A percentile compares a stretch with the other conserved stretches of the same genome.
These are phyloP conservation scores for Fonsecaea nubica DNA, from an alignment of 2,329 filamentous ascomycete genomes.

Conservation along the genomic window DNA sequence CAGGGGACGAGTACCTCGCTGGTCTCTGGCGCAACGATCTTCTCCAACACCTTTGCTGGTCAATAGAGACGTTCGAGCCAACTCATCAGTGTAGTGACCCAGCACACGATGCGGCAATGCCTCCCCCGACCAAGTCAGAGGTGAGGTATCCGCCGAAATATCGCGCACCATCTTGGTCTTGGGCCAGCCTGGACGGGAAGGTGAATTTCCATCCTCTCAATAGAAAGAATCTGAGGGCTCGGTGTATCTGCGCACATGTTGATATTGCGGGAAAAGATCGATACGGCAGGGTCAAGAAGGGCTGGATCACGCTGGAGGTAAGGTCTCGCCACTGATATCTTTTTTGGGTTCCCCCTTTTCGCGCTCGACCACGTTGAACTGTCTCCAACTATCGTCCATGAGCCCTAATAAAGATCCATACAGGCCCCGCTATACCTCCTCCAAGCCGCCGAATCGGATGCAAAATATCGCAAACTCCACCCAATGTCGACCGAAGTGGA, in stretches of 20 bases:
- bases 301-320: conserved; percentile 1
- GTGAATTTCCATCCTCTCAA: not conserved
- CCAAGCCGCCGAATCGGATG: not conserved
- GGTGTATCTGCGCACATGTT: not conserved
- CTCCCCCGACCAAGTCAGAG: conserved; percentile 1
- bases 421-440: conserved; percentile 1
- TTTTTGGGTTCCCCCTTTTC: not conserved
- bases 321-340: not conserved
- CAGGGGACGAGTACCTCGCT: not conserved
- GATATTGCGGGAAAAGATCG: not conserved
- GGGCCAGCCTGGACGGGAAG: not conserved
- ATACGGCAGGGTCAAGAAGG: conserved; percentile 1
- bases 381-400: not conserved
- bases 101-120: not conserved
- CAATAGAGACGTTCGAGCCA: not conserved
- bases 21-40: conserved; percentile 2
- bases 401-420: not conserved
- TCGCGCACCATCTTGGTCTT: not conserved
- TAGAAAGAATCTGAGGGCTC: not conserved
- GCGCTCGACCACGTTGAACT: not conserved
- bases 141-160: not conserved
- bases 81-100: not conserved
- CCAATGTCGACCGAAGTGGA: not conserved
- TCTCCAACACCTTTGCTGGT: not conserved
- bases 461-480: not conserved